phyloP scores from a whole-genome alignment of 176 grass and related monocot genomes.

The Tuctoria greenei region DNA sequence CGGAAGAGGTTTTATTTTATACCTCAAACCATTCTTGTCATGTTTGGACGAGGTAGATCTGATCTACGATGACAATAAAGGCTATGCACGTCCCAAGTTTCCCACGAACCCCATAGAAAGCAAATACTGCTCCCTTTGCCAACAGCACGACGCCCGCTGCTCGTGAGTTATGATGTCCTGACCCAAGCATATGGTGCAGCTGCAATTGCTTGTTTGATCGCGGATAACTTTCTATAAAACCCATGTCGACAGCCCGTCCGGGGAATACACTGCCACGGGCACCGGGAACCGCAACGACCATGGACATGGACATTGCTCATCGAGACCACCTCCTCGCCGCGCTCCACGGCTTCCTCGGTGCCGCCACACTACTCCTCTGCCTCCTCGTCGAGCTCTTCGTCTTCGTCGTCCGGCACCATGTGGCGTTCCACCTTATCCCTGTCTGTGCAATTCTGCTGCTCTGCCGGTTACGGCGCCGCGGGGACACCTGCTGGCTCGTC shows the following conservation, averaged over 20 bases:
- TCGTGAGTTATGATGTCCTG: background rate
- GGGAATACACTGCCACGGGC: background rate
- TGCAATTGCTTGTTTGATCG: background rate
- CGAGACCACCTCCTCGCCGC: slow-evolving; percentile 38
- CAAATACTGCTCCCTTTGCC: background rate
- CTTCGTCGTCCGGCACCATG: slow-evolving; percentile 3
- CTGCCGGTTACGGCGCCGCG: background rate
- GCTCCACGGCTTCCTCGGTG: background rate
- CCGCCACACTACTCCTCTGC: slow-evolving; percentile 29
- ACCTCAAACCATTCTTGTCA: too few species aligned
- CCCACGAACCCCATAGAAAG: background rate
- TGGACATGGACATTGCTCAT: slow-evolving; percentile 55
- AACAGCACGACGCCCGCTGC: background rate
- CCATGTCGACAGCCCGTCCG: background rate
- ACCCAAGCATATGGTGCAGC: background rate
- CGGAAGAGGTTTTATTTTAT: too few species aligned
- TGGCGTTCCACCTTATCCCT: slow-evolving; percentile 40
- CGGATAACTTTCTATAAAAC: background rate
- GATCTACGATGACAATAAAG: background rate
- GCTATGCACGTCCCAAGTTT: background rate
- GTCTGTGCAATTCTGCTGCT: slow-evolving; percentile 42
- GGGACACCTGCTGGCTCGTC: slow-evolving; percentile 26
- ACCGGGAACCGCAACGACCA: background rate
- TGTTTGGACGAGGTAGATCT: too few species aligned
- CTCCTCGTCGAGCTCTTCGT: slow-evolving; percentile 36